Evolutionary conservation across 371 early-diverging fungal species (phyloP), one percentile per base, ranked within the genome.

Genomic region (Mycotypha africana): DNA sequence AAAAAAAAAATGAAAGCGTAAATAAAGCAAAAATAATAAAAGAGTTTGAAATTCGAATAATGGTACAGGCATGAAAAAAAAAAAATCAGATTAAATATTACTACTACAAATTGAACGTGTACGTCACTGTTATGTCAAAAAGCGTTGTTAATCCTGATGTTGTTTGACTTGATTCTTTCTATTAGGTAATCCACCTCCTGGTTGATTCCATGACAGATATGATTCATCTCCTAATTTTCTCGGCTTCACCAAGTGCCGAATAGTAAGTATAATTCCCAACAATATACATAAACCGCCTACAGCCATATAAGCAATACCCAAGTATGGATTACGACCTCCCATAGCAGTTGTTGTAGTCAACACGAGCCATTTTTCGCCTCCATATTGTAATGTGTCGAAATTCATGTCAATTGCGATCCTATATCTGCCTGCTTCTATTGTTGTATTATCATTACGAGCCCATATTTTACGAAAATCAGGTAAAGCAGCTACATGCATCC

Each of bases 401-500:
- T 86, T 83, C 72, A 81, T 77, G 51, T 81, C 82, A 42, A 89
- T 67, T 15, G 70, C 59, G 11, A 89, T 59, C 47, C 81, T 70
- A 61, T 86, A 91, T 40, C 70, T 57, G 5, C 88, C 90, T 12
- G 60, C 67, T 39, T 48, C 42, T 45, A 91, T 66, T 25, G 61
- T 59, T 7, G 76, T 58, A 6, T 62, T 42, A 25, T 81, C 81
- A 48, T 81, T 86, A 62, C 81, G 78, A 19, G 91, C 94, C 79
- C 92, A 98, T 33, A 97, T 75, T 64, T 99, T 99, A 36, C 97
- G 81, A 70, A 99, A 99, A 43, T 84, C 93, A 36, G 99, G 95
- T 47, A 98, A 73, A 0, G 97, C 96, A 2, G 97, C 91, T 2
- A 93, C 86, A 33, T 94, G 84, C 94, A 99, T 97, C 99, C 99